These are phyloP conservation scores for Zangia roseola DNA, from an alignment of 768 basidiomycete species.

Conservation along the genomic window DNA sequence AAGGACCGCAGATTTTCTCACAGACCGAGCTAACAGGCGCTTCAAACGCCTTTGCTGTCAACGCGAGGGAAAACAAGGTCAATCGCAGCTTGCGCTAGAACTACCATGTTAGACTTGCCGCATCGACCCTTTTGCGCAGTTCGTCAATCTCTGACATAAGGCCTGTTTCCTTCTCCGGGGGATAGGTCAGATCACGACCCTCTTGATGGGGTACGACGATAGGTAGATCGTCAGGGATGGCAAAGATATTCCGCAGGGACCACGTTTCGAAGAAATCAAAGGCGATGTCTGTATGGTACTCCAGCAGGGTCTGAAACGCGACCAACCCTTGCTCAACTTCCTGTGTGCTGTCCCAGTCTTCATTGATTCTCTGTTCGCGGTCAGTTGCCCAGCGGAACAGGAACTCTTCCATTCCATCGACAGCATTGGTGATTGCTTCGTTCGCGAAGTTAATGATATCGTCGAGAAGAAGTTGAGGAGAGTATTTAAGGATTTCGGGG, in stretches of 20 bases:
- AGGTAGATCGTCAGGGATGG: constrained; percentile 64
- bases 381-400: constrained; percentile 72
- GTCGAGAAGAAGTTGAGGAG: constrained; percentile 81
- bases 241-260: constrained; percentile 86
- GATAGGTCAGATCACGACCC: constrained; percentile 61
- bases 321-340: constrained; percentile 80
- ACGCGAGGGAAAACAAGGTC: constrained; percentile 5
- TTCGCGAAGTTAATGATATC: constrained; percentile 84
- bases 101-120: constrained; percentile 45
- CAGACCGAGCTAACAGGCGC: constrained; percentile 52
- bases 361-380: constrained; percentile 46
- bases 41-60: constrained; percentile 66
- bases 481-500: constrained; percentile 71
- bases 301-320: constrained; percentile 84
- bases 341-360: constrained; percentile 58
- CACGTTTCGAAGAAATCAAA: constrained; percentile 93
- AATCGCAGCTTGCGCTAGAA: constrained; percentile 1
- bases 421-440: constrained; percentile 72
- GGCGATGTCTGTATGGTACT: constrained; percentile 85
- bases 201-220: constrained; percentile 77
- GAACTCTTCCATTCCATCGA: constrained; percentile 79
- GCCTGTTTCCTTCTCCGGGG: constrained; percentile 57
- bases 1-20: constrained; percentile 45
- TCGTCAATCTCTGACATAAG: constrained; percentile 68
- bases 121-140: constrained; percentile 63